These are phyloP conservation scores for Jatropha curcas DNA, from an alignment of 345 rosid genomes.

Conservation along the genomic window DNA sequence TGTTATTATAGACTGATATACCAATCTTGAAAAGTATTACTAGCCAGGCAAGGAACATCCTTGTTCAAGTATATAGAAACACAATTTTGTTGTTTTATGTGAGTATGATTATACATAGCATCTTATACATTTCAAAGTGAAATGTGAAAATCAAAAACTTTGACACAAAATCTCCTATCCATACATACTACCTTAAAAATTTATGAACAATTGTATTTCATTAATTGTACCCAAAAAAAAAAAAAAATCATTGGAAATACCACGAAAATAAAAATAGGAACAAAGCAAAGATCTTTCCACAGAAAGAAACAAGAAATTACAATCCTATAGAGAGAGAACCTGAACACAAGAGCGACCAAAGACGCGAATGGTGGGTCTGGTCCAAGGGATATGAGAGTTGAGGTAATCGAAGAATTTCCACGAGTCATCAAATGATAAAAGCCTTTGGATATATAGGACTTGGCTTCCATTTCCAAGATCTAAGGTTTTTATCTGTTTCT, in stretches of 20 bases:
- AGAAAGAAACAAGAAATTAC: neutral
- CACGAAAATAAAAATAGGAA: too few relatives aligned
- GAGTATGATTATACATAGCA: neutral
- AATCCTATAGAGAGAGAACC: conserved; percentile 37
- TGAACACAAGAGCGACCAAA: conserved; percentile 69
- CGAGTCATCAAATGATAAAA: conserved; percentile 48
- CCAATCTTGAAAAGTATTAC: neutral
- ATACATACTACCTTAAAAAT: neutral
- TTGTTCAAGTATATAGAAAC: neutral
- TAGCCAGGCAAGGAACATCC: neutral
- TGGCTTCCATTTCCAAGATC: conserved; percentile 76
- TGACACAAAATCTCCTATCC: conserved; percentile 1
- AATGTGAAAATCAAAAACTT: neutral
- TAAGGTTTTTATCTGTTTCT: conserved; percentile 24
- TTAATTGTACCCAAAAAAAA: neutral
- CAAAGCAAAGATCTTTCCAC: neutral
- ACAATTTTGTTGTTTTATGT: too few relatives aligned
- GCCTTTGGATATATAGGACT: conserved; percentile 55
- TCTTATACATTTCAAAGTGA: neutral
- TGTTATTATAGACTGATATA: too few relatives aligned
- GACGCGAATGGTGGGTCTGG: conserved; percentile 72
- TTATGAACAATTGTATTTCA: too few relatives aligned
- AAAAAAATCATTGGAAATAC: neutral
- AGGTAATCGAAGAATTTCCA: conserved; percentile 76
- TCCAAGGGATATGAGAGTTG: conserved; percentile 77